Base-by-base conservation (phyloP, 2,329 filamentous ascomycete species). In the Pleoardoris graminearum region DNA sequence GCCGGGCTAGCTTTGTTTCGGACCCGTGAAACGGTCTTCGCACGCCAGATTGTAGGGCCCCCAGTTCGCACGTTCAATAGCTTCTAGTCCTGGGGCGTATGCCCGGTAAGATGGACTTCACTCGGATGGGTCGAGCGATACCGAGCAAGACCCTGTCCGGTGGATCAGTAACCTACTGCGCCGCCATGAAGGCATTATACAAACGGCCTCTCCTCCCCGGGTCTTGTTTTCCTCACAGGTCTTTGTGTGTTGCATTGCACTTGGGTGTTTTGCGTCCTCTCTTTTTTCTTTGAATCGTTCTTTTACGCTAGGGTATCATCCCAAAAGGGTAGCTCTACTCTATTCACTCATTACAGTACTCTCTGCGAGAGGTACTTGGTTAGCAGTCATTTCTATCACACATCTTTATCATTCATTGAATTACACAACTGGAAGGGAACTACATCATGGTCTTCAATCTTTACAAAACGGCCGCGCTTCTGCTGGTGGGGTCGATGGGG, bases 401-500 rank as follows among this genome's bases (percentile, higher is more conserved):
- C 16, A 36, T 23, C 33, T 47, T 47, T 16, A 16, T 35, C 29
- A 36, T 29, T n/a, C 23, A 37, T 29, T 37, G 4, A 37, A 22
- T 11, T 38, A 37, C 22, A 47, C 44, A 29, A 37, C 16, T 19
- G 33, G 29, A 30, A 47, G 21, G 16, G 37, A 29, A 14, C 6
- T 47, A 21, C 44, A 47, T 47, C 44, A 47, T 47, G 44, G 32
- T 47, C 16, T 47, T 38, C 44, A 47, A 33, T 21, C 22, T 47
- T 38, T 37, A 52, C 27, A 62, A 58, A 22, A 55, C 52, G 8
- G 54, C 55, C 36, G 47, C 53, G 35, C 48, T 65, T 27, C 46
- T 63, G 23, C 27, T 60, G 16, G 57, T 53, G 19, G 60, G 52
- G 19, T 63, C 46, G 44, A 30, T 65, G 7, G 54, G 56, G 30